Base-by-base conservation (phyloP, 2,329 filamentous ascomycete species). In the Beauveria varroae region DNA sequence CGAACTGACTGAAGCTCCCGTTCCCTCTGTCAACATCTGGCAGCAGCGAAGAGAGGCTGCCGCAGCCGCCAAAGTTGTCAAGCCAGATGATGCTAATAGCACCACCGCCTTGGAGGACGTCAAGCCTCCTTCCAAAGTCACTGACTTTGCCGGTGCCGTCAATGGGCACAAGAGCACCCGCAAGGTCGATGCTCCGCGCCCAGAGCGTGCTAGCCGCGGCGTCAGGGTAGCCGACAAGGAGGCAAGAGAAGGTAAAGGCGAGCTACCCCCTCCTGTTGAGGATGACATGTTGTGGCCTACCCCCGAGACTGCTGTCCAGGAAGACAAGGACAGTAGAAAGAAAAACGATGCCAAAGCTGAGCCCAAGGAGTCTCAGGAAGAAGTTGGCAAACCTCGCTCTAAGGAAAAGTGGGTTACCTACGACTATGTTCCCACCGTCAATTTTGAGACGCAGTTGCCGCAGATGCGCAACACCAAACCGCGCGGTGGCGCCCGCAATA, bases 281-380 rank as follows among this genome's bases (percentile, higher is more conserved):
- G 93, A 98, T 73, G 82, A 90, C 55, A 79, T 85, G 58, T 86
- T 86, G 22, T 99, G 95, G 95, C 95, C 95, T 18, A 98, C 93
- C 3, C 92, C 92, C 0, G 91, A 96, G 67, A 85, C 88, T 57
- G 86, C 87, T 55, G 74, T 75, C 51, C 78, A 81, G 65, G 91
- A 95, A 67, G 84, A 89, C 64, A 90, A 90, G 75, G 87, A 87
- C 69, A 92, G 91, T 73, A 75, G 80, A 1, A 79, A 85, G 58
- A 81, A 87, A 60, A 91, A 91, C 73, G 76, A 78, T 58, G 74
- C 78, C 37, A 78, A 84, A 24, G 80, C 81, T 14, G 81, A 85
- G 51, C 74, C 49, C 81, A 86, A 64, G 86, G 59, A 61, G 52
- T n/a, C 82, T n/a, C 76, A 85, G 60, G 68, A 80, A 70, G 68